phyloP scores from a whole-genome alignment of 208 protist genomes.

The Angomonas ambiguus region DNA sequence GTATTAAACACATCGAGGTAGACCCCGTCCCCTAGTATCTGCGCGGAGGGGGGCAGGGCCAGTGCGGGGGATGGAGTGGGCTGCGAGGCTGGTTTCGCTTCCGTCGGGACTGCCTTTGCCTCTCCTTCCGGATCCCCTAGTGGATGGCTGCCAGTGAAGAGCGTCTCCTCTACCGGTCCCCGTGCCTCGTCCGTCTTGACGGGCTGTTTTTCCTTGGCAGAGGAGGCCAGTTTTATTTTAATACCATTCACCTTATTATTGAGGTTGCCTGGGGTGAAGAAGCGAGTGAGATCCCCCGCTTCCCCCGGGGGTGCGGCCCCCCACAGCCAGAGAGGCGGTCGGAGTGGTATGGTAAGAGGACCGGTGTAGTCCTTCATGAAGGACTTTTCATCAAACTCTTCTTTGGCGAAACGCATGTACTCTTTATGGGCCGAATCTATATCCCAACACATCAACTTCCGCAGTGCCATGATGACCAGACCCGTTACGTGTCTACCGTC shows the following conservation, averaged over 20 bases:
- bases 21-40: not conserved
- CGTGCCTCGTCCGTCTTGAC: no score
- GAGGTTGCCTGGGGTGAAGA: conserved; percentile 12
- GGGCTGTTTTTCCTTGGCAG: not conserved
- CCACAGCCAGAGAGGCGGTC: conserved; percentile 60
- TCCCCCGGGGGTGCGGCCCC: conserved; percentile 19
- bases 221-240: not conserved
- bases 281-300: conserved; percentile 15
- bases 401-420: conserved; percentile 60
- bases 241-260: conserved; percentile 32
- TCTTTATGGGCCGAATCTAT: conserved; percentile 41
- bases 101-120: not conserved
- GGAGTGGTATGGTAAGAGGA: conserved; percentile 46
- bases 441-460: conserved; percentile 77
- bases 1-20: not conserved
- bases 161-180: no score
- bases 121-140: not conserved
- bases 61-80: not conserved
- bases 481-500: conserved; percentile 77
- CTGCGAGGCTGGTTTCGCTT: not conserved
- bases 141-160: no score
- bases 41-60: not conserved
- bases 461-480: conserved; percentile 68
- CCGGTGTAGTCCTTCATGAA: conserved; percentile 77
- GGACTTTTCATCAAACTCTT: conserved; percentile 56